Percentiles rank a stretch among this genome's conserved stretches.
Evolutionary conservation across 108 stramenopile genomes (phyloP).

Genomic region (Nitzschia palea): DNA sequence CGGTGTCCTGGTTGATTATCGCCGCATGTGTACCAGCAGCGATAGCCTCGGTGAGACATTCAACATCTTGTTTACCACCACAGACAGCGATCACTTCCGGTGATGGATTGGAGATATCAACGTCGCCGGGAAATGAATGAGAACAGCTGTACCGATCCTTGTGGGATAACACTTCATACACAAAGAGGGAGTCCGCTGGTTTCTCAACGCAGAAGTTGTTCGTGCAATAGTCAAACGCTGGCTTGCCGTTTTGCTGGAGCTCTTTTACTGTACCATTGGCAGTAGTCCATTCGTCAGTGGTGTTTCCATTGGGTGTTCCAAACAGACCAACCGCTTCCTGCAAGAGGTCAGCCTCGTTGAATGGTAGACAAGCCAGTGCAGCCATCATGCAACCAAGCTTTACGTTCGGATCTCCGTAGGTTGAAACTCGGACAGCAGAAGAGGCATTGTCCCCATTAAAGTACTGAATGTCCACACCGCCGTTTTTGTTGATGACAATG

Average conservation of each 20-base stretch:
- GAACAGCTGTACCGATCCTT: too few relatives aligned
- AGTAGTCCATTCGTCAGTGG: constrained; percentile 6
- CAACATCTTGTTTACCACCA: too few relatives aligned
- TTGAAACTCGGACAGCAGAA: neutral
- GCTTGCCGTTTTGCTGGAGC: too few relatives aligned
- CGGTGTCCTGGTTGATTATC: too few relatives aligned
- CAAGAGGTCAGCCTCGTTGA: neutral
- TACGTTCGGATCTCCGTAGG: too few relatives aligned
- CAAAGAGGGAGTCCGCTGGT: neutral
- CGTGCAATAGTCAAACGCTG: constrained; percentile 1
- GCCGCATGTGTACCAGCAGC: too few relatives aligned
- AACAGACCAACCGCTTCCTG: neutral
- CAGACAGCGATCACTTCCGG: too few relatives aligned
- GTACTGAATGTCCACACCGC: neutral
- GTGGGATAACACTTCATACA: too few relatives aligned
- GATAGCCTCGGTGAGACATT: too few relatives aligned
- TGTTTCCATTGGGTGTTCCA: neutral
- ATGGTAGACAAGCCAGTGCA: neutral
- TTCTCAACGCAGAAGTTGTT: neutral
- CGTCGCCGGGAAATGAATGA: too few relatives aligned
- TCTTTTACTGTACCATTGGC: neutral
- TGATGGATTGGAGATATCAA: too few relatives aligned
- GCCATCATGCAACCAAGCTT: neutral
- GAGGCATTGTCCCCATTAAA: neutral
- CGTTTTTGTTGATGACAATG: neutral